Evolutionary conservation across 768 basidiomycete species (phyloP), one percentile per base, ranked within the genome.

Genomic region (Mycena floridula): DNA sequence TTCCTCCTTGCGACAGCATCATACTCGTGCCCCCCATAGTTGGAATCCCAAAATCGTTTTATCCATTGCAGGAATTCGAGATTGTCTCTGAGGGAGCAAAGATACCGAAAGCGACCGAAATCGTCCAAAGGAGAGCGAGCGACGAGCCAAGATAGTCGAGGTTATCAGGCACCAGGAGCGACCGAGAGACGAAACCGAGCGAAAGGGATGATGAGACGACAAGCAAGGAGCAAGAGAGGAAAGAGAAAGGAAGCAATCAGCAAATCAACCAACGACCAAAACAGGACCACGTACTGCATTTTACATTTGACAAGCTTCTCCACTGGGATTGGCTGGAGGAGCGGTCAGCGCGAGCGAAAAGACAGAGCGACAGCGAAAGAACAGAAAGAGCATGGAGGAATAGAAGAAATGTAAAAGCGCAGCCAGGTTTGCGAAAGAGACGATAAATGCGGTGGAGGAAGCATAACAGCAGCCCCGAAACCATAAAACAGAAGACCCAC

Each of bases 21-120:
- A 58, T 98, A 98, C 5, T 73, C 79, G 46, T 87, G 81, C 3
- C 93, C 95, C 15, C 82, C 80, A 60, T 82, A 93, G 70, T 94
- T 91, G 22, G 78, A 66, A 56, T 98, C 93, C 95, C 96, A 98
- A 66, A 85, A 97, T 20, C 86, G 85, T 60, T 92, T 92, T 57
- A 90, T 76, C 95, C 95, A 99, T 65, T 99, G 96, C 45, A 94
- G 64, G 70, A 99, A 98, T 59, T 99, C 96, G 54, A 99, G 83
- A 64, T 99, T 99, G 65, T 98, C 96, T 65, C 89, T 89, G 55
- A 26, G 39, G 22, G 46, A 42, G 36, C 15, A 21, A 37, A 36
- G 23, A 24, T 25, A 28, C 45, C 30, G 49, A 25, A 26, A 45
- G 45, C n/a, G n/a, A n/a, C n/a, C n/a, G n/a, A n/a, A n/a, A n/a